phyloP scores from a whole-genome alignment of 768 basidiomycete genomes.

The Hypholoma fasciculare region DNA sequence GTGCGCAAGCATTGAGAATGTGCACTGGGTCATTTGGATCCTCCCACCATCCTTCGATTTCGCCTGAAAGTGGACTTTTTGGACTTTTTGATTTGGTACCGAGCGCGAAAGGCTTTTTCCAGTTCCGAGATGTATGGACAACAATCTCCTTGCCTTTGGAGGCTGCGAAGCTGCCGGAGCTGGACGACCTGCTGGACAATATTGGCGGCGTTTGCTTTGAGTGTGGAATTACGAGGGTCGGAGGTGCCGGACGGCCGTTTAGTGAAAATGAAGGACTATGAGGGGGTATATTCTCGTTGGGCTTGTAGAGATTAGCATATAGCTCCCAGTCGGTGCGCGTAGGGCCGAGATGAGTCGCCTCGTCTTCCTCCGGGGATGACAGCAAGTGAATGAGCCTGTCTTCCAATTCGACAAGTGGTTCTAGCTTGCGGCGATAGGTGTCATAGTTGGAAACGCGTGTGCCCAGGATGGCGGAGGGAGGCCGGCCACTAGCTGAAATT shows the following conservation, averaged over 20 bases:
- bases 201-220: slow-evolving; percentile 18
- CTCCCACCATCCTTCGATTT: slow-evolving; percentile 83
- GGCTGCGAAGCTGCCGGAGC: slow-evolving; percentile 25
- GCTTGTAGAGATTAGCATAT: slow-evolving; percentile 23
- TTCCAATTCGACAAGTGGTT: slow-evolving; percentile 72
- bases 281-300: slow-evolving; percentile 23
- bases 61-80: slow-evolving; percentile 68
- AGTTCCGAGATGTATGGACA: slow-evolving; percentile 62
- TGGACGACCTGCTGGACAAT: slow-evolving; percentile 10
- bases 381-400: slow-evolving; percentile 67
- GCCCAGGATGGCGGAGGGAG: slow-evolving; percentile 49
- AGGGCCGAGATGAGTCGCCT: slow-evolving; percentile 57
- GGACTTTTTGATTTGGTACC: slow-evolving; percentile 63
- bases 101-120: slow-evolving; percentile 69
- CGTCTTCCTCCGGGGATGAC: slow-evolving; percentile 70
- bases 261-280: slow-evolving; percentile 18
- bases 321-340: slow-evolving; percentile 37
- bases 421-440: slow-evolving; percentile 57
- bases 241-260: slow-evolving; percentile 48
- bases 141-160: slow-evolving; percentile 51
- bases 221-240: slow-evolving; percentile 48
- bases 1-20: slow-evolving; percentile 59
- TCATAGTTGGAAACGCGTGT: slow-evolving; percentile 61
- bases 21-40: slow-evolving; percentile 84
- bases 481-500: slow-evolving; percentile 50